These are phyloP conservation scores for Termitomyces eurrhizus DNA, from an alignment of 768 basidiomycete species.

Conservation along the genomic window DNA sequence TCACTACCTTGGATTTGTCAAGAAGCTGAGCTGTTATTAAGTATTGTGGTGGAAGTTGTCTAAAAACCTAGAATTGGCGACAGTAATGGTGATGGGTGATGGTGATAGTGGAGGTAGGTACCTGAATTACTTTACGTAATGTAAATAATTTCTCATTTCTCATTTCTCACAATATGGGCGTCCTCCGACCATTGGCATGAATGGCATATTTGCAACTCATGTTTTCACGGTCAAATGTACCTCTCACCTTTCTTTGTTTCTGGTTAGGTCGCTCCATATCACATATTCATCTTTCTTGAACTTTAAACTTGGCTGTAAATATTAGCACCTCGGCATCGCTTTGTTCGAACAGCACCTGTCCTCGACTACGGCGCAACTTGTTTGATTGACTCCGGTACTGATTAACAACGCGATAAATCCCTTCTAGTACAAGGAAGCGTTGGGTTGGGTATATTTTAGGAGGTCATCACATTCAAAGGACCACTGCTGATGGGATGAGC, in stretches of 20 bases:
- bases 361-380: not conserved
- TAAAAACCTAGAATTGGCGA: too few species aligned
- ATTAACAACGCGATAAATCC: not conserved
- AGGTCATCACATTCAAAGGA: not conserved
- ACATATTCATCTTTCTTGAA: not conserved
- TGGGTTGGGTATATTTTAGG: not conserved
- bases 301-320: not conserved
- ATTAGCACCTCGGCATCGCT: not conserved
- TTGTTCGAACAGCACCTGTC: not conserved
- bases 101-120: too few species aligned
- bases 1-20: too few species aligned
- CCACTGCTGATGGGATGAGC: not conserved
- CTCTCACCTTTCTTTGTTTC: not conserved
- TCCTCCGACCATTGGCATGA: too few species aligned
- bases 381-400: not conserved
- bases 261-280: not conserved
- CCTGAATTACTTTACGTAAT: too few species aligned
- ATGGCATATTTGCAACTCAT: too few species aligned
- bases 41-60: too few species aligned
- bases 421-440: not conserved
- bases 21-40: too few species aligned
- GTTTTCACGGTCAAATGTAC: not conserved
- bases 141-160: too few species aligned
- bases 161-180: too few species aligned
- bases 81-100: too few species aligned